Evolutionary conservation across 2,329 filamentous ascomycete species (phyloP).

Genomic region (Calonectria ilicicola): DNA sequence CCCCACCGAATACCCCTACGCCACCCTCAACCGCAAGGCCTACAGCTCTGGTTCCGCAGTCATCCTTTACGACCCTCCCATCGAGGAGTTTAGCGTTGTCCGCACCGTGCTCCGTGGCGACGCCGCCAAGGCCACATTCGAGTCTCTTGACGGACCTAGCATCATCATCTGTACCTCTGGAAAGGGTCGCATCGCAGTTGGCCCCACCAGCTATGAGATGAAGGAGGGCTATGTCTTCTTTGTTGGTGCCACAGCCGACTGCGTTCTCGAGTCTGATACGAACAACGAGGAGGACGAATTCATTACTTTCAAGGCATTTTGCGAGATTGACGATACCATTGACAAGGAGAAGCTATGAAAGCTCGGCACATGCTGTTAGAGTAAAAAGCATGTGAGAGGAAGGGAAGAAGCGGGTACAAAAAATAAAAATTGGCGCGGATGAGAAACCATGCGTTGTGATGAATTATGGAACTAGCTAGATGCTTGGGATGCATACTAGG

Average conservation of each 20-base stretch:
- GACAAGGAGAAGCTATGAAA: slow-evolving; percentile 43
- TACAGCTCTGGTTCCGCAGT: slow-evolving; percentile 82
- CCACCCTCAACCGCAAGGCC: slow-evolving; percentile 81
- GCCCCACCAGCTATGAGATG: slow-evolving; percentile 81
- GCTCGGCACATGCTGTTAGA: neutral
- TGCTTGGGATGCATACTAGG: slow-evolving; percentile 5
- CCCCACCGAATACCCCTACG: slow-evolving; percentile 87
- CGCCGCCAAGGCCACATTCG: slow-evolving; percentile 88
- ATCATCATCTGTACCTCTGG: slow-evolving; percentile 93
- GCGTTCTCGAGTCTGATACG: slow-evolving; percentile 76
- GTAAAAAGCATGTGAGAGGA: neutral
- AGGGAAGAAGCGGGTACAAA: neutral
- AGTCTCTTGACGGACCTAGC: slow-evolving; percentile 87
- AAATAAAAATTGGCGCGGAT: neutral
- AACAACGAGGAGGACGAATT: slow-evolving; percentile 75
- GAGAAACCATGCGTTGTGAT: neutral
- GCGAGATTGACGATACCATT: slow-evolving; percentile 74
- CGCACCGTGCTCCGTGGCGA: slow-evolving; percentile 78
- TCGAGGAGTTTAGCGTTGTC: slow-evolving; percentile 94
- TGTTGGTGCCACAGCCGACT: slow-evolving; percentile 88
- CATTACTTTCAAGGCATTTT: slow-evolving; percentile 93
- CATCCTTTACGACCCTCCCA: slow-evolving; percentile 91
- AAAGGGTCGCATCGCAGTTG: slow-evolving; percentile 85
- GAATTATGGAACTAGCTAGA: slow-evolving; percentile 5
- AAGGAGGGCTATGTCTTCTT: slow-evolving; percentile 83